Percentiles rank a stretch among this genome's conserved stretches.
Conservation (phyloP, 768 basidiomycete species). For the Lanmaoa pseudosensibilis region DNA sequence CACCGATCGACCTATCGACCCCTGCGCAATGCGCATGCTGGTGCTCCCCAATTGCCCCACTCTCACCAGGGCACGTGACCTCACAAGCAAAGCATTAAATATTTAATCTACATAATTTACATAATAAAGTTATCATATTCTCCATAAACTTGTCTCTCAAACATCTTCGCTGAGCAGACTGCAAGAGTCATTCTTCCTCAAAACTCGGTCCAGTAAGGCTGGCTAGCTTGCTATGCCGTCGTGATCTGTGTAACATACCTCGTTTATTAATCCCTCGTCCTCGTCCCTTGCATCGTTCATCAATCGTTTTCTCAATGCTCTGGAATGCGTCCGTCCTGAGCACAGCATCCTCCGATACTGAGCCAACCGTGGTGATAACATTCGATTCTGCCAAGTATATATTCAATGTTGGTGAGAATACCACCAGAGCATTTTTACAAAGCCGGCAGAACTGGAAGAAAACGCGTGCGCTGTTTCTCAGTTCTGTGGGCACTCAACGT, state of each 20-base stretch:
- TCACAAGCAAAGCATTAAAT: too few species aligned
- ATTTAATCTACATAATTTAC: neutral
- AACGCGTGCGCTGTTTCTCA: constrained; percentile 71
- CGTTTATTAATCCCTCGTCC: constrained; percentile 5
- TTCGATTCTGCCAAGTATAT: constrained; percentile 83
- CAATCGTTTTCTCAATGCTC: constrained; percentile 39
- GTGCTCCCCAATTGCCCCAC: too few species aligned
- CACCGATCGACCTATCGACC: too few species aligned
- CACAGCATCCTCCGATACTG: constrained; percentile 69
- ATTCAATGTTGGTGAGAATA: constrained; percentile 86
- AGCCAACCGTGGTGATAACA: constrained; percentile 70
- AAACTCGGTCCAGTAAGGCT: constrained; percentile 13
- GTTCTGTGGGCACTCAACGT: constrained; percentile 59
- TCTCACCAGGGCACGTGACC: neutral
- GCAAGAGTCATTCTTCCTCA: neutral
- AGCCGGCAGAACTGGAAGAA: constrained; percentile 64
- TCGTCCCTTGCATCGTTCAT: constrained; percentile 19
- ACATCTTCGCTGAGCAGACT: neutral
- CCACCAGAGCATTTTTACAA: constrained; percentile 72
- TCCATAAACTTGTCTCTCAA: neutral
- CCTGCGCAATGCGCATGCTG: too few species aligned
- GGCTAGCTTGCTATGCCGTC: constrained; percentile 30
- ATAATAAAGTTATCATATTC: neutral
- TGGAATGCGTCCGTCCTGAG: constrained; percentile 67
- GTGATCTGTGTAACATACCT: constrained; percentile 25